These are phyloP conservation scores for Serpula lacrymans DNA, from an alignment of 768 basidiomycete genomes.

Conservation along the genomic window DNA sequence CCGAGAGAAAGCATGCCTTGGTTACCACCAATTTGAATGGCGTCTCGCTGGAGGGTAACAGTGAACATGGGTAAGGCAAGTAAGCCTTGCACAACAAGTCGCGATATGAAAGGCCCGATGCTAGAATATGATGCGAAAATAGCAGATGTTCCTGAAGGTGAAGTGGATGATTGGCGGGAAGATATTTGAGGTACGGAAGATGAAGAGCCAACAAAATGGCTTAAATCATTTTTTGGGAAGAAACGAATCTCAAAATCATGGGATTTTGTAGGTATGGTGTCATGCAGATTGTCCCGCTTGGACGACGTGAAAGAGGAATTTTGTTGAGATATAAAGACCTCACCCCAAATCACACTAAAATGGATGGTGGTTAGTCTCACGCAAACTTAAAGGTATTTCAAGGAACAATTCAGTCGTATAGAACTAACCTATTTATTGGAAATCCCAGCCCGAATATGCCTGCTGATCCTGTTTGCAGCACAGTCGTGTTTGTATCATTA, in stretches of 20 bases:
- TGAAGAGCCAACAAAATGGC: slow-evolving; percentile 1
- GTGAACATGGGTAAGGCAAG: slow-evolving; percentile 47
- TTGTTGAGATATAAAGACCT: slow-evolving; percentile 27
- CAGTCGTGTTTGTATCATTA: slow-evolving; percentile 63
- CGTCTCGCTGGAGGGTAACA: slow-evolving; percentile 66
- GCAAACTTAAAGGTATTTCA: not conserved
- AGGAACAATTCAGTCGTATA: not conserved
- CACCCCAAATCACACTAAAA: slow-evolving; percentile 44
- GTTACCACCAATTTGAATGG: slow-evolving; percentile 66
- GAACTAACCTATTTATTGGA: slow-evolving; percentile 60
- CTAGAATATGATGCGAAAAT: slow-evolving; percentile 41
- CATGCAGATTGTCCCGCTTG: too few relatives aligned
- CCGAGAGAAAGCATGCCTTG: slow-evolving; percentile 65
- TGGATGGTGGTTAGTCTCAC: not conserved
- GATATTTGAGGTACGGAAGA: slow-evolving; percentile 1
- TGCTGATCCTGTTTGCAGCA: slow-evolving; percentile 50
- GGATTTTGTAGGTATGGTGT: slow-evolving; percentile 10
- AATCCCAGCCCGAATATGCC: slow-evolving; percentile 79
- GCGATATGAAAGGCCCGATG: slow-evolving; percentile 43
- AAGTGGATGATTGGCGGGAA: too few relatives aligned
- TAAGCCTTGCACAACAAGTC: slow-evolving; percentile 37
- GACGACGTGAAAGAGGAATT: slow-evolving; percentile 2
- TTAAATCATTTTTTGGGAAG: slow-evolving; percentile 11
- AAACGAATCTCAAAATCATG: slow-evolving; percentile 14
- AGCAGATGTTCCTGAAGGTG: slow-evolving; percentile 15